Conservation (phyloP, 371 early-diverging fungal species). For the Mucor racemosus region DNA sequence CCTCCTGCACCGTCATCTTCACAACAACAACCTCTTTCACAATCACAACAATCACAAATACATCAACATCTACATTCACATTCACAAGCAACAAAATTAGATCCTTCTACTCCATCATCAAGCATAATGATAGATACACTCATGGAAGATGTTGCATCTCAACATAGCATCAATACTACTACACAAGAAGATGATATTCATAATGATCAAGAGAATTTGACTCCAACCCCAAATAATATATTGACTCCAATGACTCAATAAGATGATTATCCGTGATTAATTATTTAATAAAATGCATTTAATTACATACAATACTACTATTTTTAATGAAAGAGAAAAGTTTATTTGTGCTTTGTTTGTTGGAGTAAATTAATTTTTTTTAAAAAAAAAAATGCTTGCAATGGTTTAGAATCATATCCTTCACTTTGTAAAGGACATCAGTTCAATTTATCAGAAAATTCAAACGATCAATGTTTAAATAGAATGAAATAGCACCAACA, state of each 20-base stretch:
- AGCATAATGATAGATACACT: not conserved
- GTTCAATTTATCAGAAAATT: too few relatives aligned
- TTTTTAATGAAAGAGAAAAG: too few relatives aligned
- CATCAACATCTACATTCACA: constrained; percentile 13
- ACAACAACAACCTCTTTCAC: constrained; percentile 8
- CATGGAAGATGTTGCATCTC: constrained; percentile 11
- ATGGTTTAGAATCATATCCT: too few relatives aligned
- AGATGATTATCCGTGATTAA: too few relatives aligned
- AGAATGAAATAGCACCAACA: too few relatives aligned
- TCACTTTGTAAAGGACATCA: too few relatives aligned
- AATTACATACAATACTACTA: too few relatives aligned
- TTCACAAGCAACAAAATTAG: constrained; percentile 1
- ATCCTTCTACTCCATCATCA: not conserved
- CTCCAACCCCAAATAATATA: not conserved
- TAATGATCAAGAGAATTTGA: not conserved
- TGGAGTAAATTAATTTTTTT: too few relatives aligned
- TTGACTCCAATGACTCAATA: constrained; percentile 1
- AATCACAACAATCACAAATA: constrained; percentile 18
- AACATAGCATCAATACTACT: not conserved
- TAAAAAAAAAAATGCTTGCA: too few relatives aligned
- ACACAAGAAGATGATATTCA: not conserved
- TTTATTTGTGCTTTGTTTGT: too few relatives aligned
- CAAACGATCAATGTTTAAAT: too few relatives aligned
- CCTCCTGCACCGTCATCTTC: constrained; percentile 29
- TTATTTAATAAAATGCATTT: too few relatives aligned